Conservation (phyloP, 2,329 filamentous ascomycete genomes). For the Phaeosphaeria sp. region DNA sequence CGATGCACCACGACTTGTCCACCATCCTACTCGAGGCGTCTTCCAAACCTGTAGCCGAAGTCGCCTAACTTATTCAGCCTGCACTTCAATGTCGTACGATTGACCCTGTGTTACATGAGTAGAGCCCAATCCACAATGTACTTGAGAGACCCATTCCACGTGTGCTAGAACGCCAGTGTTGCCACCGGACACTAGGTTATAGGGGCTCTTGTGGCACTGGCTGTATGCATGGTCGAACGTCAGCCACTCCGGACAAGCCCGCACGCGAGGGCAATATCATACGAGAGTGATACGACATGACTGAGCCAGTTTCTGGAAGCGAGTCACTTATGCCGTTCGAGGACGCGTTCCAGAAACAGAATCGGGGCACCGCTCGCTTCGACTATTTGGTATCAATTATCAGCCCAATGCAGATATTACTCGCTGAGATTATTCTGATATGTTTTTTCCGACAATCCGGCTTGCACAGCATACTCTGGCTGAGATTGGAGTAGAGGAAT, state of each 20-base stretch:
- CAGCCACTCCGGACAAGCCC: constrained; percentile 5
- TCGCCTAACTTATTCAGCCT: background rate
- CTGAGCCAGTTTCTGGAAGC: background rate
- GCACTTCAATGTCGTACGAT: background rate
- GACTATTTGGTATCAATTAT: background rate
- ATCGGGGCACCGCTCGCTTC: background rate
- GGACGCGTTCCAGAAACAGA: background rate
- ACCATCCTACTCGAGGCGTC: background rate
- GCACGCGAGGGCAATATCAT: constrained; percentile 5
- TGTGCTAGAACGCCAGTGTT: background rate
- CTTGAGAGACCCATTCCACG: background rate
- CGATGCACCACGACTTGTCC: background rate
- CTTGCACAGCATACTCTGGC: background rate
- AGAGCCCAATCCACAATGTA: background rate
- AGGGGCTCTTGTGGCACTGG: background rate
- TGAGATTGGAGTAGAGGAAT: background rate
- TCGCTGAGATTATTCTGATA: background rate
- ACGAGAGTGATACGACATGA: background rate
- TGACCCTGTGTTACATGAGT: background rate
- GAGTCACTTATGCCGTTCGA: too few species aligned
- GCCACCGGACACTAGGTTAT: background rate
- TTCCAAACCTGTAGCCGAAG: background rate
- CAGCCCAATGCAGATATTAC: background rate
- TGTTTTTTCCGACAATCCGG: background rate
- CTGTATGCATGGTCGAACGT: background rate